Percentiles rank a stretch among this genome's conserved stretches.
Evolutionary conservation across 176 grass and related monocot genomes (phyloP).

Genomic region (barley (Hordeum vulgare)): DNA sequence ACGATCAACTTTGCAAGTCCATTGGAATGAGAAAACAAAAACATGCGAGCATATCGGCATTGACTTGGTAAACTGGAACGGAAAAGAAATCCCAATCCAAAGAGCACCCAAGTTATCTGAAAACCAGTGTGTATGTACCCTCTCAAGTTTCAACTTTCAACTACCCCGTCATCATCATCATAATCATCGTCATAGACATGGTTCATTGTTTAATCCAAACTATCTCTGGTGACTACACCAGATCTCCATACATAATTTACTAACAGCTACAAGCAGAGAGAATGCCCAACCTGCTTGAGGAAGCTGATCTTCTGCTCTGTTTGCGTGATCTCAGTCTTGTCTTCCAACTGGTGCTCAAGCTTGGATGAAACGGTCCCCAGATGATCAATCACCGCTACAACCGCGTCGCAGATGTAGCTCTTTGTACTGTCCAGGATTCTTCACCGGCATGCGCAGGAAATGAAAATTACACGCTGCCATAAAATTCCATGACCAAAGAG

Average conservation of each 20-base stretch:
- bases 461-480: not conserved
- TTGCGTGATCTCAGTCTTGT: constrained; percentile 36
- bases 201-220: not conserved
- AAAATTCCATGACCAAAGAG: not conserved
- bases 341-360: constrained; percentile 52
- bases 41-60: not conserved
- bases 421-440: constrained; percentile 75
- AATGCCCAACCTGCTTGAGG: constrained; percentile 55
- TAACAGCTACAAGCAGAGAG: not conserved
- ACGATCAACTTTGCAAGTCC: not conserved
- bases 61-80: not conserved
- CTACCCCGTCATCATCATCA: not conserved
- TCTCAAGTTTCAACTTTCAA: not conserved
- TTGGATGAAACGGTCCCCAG: constrained; percentile 87
- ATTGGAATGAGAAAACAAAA: not conserved
- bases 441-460: not conserved
- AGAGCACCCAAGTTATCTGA: not conserved
- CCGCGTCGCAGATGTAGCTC: constrained; percentile 70
- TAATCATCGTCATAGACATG: not conserved
- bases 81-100: not conserved
- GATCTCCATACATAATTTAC: not conserved
- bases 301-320: constrained; percentile 60
- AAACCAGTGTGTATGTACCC: not conserved
- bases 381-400: constrained; percentile 79
- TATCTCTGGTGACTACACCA: not conserved